Conservation (phyloP, 441 rosid species). For the Pelargonium australe region DNA sequence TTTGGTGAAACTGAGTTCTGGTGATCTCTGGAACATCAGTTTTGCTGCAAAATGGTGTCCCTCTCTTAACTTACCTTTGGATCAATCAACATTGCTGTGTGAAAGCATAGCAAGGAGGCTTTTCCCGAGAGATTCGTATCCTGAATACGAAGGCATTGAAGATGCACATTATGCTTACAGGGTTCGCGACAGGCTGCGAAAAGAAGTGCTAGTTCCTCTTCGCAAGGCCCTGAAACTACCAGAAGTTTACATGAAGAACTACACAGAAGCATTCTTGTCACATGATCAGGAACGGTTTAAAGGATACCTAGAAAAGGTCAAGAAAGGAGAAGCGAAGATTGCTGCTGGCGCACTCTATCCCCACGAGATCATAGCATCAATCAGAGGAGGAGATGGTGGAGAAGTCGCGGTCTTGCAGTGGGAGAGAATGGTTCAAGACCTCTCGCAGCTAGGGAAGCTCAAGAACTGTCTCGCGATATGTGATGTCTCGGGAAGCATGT, state of each 20-base stretch:
- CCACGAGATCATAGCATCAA: slow-evolving; percentile 34
- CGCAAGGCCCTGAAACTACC: slow-evolving; percentile 42
- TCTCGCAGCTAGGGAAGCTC: slow-evolving; percentile 35
- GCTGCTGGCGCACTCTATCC: slow-evolving; percentile 45
- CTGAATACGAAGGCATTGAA: slow-evolving; percentile 39
- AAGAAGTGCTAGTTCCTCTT: slow-evolving; percentile 41
- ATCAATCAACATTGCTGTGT: slow-evolving; percentile 35
- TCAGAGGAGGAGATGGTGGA: slow-evolving; percentile 28
- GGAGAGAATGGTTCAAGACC: slow-evolving; percentile 44
- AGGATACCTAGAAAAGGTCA: slow-evolving; percentile 26
- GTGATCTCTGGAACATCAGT: slow-evolving; percentile 26
- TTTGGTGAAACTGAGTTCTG: slow-evolving; percentile 25
- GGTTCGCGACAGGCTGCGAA: slow-evolving; percentile 47
- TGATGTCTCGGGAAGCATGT: slow-evolving; percentile 53
- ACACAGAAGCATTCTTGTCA: slow-evolving; percentile 34
- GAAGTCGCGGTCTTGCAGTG: slow-evolving; percentile 41
- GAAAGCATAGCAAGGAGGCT: slow-evolving; percentile 42
- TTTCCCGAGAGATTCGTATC: slow-evolving; percentile 32
- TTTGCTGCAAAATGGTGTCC: slow-evolving; percentile 60
- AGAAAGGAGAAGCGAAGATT: slow-evolving; percentile 30
- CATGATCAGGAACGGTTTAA: slow-evolving; percentile 36
- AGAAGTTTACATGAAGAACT: slow-evolving; percentile 42
- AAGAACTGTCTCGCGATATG: slow-evolving; percentile 45
- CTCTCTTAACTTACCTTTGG: slow-evolving; percentile 41
- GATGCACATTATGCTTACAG: slow-evolving; percentile 49